These are phyloP conservation scores for Phialemoniopsis sp. DNA, from an alignment of 2,329 filamentous ascomycete genomes.

Conservation along the genomic window DNA sequence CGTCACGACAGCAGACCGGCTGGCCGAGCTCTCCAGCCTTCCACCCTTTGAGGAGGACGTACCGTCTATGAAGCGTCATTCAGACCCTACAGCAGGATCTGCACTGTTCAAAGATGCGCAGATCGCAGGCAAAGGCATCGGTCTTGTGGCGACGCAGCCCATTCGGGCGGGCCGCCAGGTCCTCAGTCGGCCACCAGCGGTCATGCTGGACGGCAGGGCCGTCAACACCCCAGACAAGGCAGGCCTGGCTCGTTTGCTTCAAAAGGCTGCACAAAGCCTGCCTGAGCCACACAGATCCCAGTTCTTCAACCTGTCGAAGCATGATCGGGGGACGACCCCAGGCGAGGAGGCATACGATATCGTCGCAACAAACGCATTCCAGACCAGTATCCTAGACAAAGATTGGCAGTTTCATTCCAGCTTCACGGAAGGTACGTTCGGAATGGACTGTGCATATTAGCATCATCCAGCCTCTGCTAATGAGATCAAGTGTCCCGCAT, in stretches of 20 bases:
- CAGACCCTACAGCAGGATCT: not conserved
- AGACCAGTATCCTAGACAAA: slow-evolving; percentile 14
- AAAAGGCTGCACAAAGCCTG: slow-evolving; percentile 16
- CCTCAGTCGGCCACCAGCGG: slow-evolving; percentile 20
- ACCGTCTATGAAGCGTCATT: too few relatives aligned
- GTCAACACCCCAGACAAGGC: slow-evolving; percentile 12
- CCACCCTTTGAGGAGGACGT: slow-evolving; percentile 1
- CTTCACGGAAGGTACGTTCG: slow-evolving; percentile 22
- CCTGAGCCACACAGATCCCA: slow-evolving; percentile 12
- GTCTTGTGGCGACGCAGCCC: slow-evolving; percentile 19
- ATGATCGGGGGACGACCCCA: slow-evolving; percentile 9
- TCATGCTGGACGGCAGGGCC: slow-evolving; percentile 24
- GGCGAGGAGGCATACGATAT: slow-evolving; percentile 20
- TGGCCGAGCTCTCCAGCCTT: slow-evolving; percentile 10
- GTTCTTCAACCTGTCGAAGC: slow-evolving; percentile 21
- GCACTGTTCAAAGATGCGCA: slow-evolving; percentile 14
- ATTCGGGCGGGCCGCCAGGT: slow-evolving; percentile 19
- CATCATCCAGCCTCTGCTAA: too few relatives aligned
- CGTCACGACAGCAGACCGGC: slow-evolving; percentile 17
- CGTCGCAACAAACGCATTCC: slow-evolving; percentile 24
- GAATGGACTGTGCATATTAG: too few relatives aligned
- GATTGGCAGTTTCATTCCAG: slow-evolving; percentile 20
- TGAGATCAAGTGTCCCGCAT: slow-evolving; percentile 32
- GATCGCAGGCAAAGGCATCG: slow-evolving; percentile 23
- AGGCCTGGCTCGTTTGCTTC: slow-evolving; percentile 15